Conservation (phyloP, 2,329 filamentous ascomycete genomes). For the Diaporthe citrichinensis region DNA sequence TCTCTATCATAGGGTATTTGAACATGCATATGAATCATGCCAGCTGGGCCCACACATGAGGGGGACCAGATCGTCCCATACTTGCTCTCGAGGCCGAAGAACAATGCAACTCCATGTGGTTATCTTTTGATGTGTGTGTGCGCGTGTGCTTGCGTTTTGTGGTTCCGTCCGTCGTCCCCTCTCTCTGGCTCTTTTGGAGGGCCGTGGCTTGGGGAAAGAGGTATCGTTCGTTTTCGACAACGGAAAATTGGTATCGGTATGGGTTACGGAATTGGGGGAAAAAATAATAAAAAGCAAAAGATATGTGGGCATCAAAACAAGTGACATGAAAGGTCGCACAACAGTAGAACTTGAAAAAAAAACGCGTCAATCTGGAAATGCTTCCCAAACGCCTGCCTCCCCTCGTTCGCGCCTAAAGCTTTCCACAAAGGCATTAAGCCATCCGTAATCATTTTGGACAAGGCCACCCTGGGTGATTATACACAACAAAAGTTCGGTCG, state of each 20-base stretch:
- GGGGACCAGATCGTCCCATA: slow-evolving; percentile 10
- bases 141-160: slow-evolving; percentile 5
- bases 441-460: slow-evolving; percentile 37
- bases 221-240: slow-evolving; percentile 17
- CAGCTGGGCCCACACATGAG: slow-evolving; percentile 18
- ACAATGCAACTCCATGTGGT: slow-evolving; percentile 34
- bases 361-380: slow-evolving; percentile 37
- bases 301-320: slow-evolving; percentile 35
- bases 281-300: not conserved
- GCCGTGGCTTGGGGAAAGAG: slow-evolving; percentile 24
- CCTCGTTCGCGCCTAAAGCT: slow-evolving; percentile 30
- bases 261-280: slow-evolving; percentile 32
- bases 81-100: slow-evolving; percentile 6
- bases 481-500: slow-evolving; percentile 25
- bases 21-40: slow-evolving; percentile 40
- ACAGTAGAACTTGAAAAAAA: slow-evolving; percentile 33
- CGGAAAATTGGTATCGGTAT: slow-evolving; percentile 40
- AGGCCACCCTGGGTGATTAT: slow-evolving; percentile 27
- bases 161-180: not conserved
- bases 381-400: slow-evolving; percentile 38
- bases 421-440: slow-evolving; percentile 30
- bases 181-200: slow-evolving; percentile 1
- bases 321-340: slow-evolving; percentile 24
- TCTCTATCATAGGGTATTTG: slow-evolving; percentile 42
- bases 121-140: slow-evolving; percentile 10